Conservation (phyloP, 2,329 filamentous ascomycete species). For the Arthrobotrys musiformis region DNA sequence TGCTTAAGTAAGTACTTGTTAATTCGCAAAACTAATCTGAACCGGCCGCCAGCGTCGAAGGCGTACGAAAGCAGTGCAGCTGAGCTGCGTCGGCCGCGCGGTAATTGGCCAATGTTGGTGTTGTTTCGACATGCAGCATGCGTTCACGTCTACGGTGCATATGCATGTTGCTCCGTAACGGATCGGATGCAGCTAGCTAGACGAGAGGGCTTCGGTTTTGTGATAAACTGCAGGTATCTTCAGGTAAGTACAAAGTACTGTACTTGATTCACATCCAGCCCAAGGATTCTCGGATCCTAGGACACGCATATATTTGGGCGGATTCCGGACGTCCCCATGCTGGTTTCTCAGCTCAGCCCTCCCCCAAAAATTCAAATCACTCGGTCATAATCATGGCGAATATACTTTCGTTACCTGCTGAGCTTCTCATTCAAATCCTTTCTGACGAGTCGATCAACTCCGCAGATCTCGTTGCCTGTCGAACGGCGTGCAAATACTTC, state of each 20-base stretch:
- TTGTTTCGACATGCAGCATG: not conserved
- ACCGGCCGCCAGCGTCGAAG: no score
- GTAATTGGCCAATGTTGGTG: not conserved
- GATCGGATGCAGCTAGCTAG: not conserved
- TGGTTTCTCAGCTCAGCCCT: not conserved
- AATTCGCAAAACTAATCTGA: no score
- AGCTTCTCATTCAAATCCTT: slow-evolving; percentile 16
- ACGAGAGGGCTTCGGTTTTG: not conserved
- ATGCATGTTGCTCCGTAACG: not conserved
- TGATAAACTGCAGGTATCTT: not conserved
- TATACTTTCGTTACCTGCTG: not conserved
- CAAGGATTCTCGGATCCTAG: no score
- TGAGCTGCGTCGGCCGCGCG: not conserved
- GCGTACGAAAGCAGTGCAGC: not conserved
- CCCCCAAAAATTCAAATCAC: no score
- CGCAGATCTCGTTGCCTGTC: not conserved
- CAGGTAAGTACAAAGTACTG: no score
- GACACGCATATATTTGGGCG: no score
- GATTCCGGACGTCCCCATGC: not conserved
- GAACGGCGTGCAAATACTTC: not conserved
- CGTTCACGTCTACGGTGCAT: not conserved
- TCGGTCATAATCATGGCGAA: not conserved
- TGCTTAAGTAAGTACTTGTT: no score
- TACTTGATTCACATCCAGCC: not conserved
- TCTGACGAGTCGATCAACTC: not conserved